Evolutionary conservation across 2,329 filamentous ascomycete genomes (phyloP), one percentile per base, ranked within the genome.

Genomic region (Penicillium sp.): DNA sequence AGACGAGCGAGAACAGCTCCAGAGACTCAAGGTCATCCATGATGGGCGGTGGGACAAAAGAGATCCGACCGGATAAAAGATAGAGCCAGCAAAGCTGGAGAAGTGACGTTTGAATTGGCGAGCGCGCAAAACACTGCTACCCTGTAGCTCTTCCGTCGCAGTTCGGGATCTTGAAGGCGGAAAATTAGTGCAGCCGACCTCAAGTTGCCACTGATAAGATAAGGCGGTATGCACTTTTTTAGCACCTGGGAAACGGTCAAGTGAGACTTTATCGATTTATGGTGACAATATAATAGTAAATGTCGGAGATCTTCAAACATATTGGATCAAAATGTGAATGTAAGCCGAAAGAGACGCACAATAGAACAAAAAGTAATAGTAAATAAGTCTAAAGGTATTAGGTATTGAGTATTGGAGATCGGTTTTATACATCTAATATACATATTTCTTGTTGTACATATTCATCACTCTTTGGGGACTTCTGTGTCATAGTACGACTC

Each of bases 11-110:
- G 53, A 99, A 84, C 60, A 96, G 83, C 82, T 99, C 94, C 72
- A 99, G 87, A 68, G 91, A 90, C 75, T 90, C 86, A 66, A 99
- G 84, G 71, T 97, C 93, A 73, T 96, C 92, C 91, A 97, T 96
- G 64, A 48, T 68, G 64, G 62, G 55, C 41, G 53, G 42, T 44
- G 23, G 39, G 23, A 43, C 44, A 47, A 33, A 55, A 51, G 44
- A 35, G 45, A 55, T 44, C 29, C 50, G 6, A 35, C 33, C 38
- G n/a, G 9, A 48, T 49, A 43, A 21, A 36, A 6, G 31, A 21
- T 23, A 41, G 35, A 50, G 35, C 31, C 38, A 25, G 23, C 19
- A 42, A 13, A 53, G 36, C 57, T 49, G 19, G 42, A 38, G 8
- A 36, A 47, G 49, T 27, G 29, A 55, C 8, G 17, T 45, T n/a